These are phyloP conservation scores for Schrenkiella parvula DNA, from an alignment of 345 rosid species.

Conservation along the genomic window DNA sequence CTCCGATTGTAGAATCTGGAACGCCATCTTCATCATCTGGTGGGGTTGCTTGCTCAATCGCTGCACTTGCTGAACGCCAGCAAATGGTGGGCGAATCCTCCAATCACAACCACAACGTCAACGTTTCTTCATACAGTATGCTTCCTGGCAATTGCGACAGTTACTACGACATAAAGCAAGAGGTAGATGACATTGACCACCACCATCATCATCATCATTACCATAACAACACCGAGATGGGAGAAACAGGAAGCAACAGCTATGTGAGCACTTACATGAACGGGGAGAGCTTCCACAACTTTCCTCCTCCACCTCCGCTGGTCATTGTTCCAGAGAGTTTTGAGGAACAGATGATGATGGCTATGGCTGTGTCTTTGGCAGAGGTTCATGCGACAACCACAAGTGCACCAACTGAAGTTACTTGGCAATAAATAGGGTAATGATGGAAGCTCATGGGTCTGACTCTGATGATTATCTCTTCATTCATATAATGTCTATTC, in stretches of 20 bases:
- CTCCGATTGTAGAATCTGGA: conserved; percentile 46
- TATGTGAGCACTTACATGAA: conserved; percentile 58
- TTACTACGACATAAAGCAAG: conserved; percentile 46
- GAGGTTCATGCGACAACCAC: conserved; percentile 63
- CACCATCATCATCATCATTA: conserved; percentile 22
- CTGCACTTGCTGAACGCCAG: conserved; percentile 86
- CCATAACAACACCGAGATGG: conserved; percentile 42
- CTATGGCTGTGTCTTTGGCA: conserved; percentile 92
- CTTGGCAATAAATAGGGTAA: conserved; percentile 57
- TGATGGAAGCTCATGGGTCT: conserved; percentile 12
- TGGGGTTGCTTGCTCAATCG: conserved; percentile 79
- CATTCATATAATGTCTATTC: conserved; percentile 30
- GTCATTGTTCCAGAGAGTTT: conserved; percentile 69
- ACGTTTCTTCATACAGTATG: conserved; percentile 41
- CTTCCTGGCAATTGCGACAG: conserved; percentile 48
- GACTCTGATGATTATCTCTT: conserved; percentile 15
- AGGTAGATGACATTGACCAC: conserved; percentile 36
- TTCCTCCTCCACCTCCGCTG: conserved; percentile 39
- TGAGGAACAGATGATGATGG: conserved; percentile 97
- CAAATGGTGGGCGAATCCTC: conserved; percentile 62
- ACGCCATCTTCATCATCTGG: conserved; percentile 70
- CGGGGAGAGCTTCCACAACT: conserved; percentile 37
- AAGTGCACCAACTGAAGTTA: conserved; percentile 44
- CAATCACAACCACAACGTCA: conserved; percentile 33
- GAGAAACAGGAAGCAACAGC: conserved; percentile 64